Evolutionary conservation across 306 rosid genomes (phyloP).

Genomic region (Ziziphus jujuba): DNA sequence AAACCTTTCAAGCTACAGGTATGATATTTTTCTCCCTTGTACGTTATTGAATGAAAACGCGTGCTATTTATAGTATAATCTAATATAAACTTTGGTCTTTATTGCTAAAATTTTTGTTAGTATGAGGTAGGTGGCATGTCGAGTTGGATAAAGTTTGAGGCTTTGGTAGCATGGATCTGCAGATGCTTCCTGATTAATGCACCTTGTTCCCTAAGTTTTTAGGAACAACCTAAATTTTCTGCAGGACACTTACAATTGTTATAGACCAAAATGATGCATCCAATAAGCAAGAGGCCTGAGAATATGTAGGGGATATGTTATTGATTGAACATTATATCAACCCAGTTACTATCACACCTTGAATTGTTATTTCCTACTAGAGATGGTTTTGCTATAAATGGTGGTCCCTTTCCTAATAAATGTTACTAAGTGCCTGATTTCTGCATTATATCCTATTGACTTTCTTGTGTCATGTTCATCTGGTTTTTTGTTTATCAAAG

Average conservation of each 20-base stretch:
- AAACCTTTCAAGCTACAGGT: too few species aligned
- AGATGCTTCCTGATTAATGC: not conserved
- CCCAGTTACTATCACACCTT: not conserved
- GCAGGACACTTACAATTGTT: not conserved
- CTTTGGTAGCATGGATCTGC: not conserved
- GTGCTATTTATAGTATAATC: too few species aligned
- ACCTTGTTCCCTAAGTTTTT: not conserved
- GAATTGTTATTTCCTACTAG: not conserved
- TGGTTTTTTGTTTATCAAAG: constrained; percentile 20
- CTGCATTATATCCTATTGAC: constrained; percentile 28
- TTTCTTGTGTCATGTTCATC: constrained; percentile 14
- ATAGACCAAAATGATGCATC: not conserved
- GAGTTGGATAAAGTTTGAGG: not conserved
- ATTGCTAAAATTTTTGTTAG: not conserved
- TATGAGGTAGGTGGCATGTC: not conserved
- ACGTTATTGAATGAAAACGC: not conserved
- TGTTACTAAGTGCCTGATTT: constrained; percentile 20
- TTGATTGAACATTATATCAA: not conserved
- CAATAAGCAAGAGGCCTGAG: not conserved
- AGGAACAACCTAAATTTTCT: not conserved
- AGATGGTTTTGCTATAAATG: constrained; percentile 21
- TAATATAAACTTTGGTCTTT: too few species aligned
- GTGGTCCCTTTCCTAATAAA: constrained; percentile 7
- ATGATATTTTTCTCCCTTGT: not conserved
- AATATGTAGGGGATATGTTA: constrained; percentile 13